Evolutionary conservation across 2,329 filamentous ascomycete species (phyloP), one percentile per base, ranked within the genome.

Genomic region (Bipolaris cookei): DNA sequence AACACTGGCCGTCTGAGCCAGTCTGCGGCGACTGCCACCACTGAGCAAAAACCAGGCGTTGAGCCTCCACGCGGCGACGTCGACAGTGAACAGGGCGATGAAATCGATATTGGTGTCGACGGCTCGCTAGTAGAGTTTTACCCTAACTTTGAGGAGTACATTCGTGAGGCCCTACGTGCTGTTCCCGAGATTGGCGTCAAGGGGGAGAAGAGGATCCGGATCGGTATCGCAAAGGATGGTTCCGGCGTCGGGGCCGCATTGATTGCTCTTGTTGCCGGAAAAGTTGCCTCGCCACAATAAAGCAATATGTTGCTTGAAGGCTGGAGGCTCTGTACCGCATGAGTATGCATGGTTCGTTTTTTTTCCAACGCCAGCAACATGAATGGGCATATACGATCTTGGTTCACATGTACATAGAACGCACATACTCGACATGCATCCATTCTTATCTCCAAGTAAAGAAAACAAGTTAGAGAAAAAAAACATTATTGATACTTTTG

Each of bases 211-310:
- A 90, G 88, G 78, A 90, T 99, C 64, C 85, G 92, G 55, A 97
- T 99, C 70, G 95, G 94, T 20, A 95, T 98, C 71, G 95, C 95
- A 61, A 97, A 97, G 83, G 95, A 99, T 75, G 95, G 95, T 45
- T 95, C 90, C 63, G 95, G 92, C 62, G 91, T 97, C n/a, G 95
- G 95, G 51, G 95, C 95, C 3, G 95, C 95, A 38, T 80, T 99
- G 68, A 98, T 98, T 78, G 95, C 95, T 49, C 84, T 97, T 48
- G 90, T 97, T 25, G 94, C 94, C 1, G 90, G 90, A 1, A 81
- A 83, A 70, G 69, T 75, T 2, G 59, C 51, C 6, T 54, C 62
- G 41, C 66, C 67, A 14, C 58, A 68, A 53, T 46, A 58, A 49
- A 44, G 42, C 25, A 44, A 30, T 20, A 28, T 35, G 44, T 3